Evolutionary conservation across 495 filamentous ascomycete genomes (phyloP).

Genomic region (Halenospora varia): DNA sequence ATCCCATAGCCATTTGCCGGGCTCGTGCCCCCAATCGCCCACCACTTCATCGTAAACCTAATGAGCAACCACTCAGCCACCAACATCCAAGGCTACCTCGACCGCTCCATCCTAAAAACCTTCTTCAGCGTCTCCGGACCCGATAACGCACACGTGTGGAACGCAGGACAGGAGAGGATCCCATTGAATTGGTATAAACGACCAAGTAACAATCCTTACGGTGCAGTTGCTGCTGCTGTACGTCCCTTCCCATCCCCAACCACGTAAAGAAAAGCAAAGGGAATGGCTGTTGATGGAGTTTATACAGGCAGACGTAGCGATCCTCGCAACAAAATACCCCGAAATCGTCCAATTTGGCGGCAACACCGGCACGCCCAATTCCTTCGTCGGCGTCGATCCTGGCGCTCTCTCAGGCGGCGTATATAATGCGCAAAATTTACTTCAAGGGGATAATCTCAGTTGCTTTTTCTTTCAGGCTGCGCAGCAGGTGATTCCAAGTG

Average conservation of each 20-base stretch:
- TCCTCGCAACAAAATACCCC: conserved; percentile 25
- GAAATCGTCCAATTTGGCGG: conserved; percentile 43
- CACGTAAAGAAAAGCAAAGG: too few relatives aligned
- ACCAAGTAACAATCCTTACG: conserved; percentile 6
- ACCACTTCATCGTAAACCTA: conserved; percentile 5
- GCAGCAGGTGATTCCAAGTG: not conserved
- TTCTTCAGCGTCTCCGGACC: conserved; percentile 12
- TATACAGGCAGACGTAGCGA: conserved; percentile 22
- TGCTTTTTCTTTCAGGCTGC: conserved; percentile 39
- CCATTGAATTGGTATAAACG: conserved; percentile 14
- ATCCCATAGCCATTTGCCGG: conserved; percentile 3
- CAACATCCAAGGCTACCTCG: conserved; percentile 5
- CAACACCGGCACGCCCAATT: conserved; percentile 50
- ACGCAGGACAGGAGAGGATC: conserved; percentile 5
- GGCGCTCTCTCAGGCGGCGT: conserved; percentile 46
- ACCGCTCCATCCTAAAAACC: conserved; percentile 11
- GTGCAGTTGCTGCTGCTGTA: not conserved
- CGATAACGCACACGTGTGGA: conserved; percentile 8
- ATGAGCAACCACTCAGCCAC: conserved; percentile 8
- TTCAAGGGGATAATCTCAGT: conserved; percentile 42
- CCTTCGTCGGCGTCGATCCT: conserved; percentile 49
- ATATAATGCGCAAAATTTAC: conserved; percentile 34
- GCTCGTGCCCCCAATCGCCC: conserved; percentile 3
- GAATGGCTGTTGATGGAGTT: too few relatives aligned
- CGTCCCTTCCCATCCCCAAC: not conserved